phyloP scores from a whole-genome alignment of 768 basidiomycete species.

The Boletus patriciae region DNA sequence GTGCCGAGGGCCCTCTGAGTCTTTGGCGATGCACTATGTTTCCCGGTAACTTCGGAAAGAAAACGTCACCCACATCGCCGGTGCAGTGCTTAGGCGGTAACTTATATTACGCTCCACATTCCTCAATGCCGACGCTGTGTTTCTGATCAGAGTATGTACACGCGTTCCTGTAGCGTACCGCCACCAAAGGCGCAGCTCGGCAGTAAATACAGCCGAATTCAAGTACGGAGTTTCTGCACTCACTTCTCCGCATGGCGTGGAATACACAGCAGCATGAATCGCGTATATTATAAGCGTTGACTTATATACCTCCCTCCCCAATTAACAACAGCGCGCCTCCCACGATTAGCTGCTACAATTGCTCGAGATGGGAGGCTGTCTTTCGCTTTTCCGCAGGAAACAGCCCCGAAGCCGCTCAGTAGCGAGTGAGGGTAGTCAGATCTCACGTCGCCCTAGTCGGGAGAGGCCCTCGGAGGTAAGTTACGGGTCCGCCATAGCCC shows the following conservation, averaged over 20 bases:
- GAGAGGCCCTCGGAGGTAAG: not conserved
- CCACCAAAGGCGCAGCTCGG: not conserved
- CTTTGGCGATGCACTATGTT: not conserved
- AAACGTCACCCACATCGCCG: not conserved
- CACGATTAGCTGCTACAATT: too few species aligned
- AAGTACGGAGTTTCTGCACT: not conserved
- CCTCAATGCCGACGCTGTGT: not conserved
- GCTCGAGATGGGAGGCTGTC: not conserved
- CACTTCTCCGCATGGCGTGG: not conserved
- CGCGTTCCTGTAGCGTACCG: not conserved
- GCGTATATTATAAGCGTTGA: not conserved
- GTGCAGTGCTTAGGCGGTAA: not conserved
- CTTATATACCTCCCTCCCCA: not conserved
- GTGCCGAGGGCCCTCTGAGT: not conserved
- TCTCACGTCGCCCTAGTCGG: too few species aligned
- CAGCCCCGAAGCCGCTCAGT: too few species aligned
- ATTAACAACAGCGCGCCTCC: not conserved
- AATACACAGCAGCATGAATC: not conserved
- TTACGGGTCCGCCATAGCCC: not conserved
- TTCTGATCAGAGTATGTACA: not conserved
- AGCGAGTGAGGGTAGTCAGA: too few species aligned
- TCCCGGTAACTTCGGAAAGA: not conserved
- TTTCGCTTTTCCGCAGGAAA: not conserved
- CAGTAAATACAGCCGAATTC: not conserved
- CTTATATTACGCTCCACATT: not conserved